These are phyloP conservation scores for Triticum dicoccoides DNA, from an alignment of 176 grass and related monocot species.

Conservation along the genomic window DNA sequence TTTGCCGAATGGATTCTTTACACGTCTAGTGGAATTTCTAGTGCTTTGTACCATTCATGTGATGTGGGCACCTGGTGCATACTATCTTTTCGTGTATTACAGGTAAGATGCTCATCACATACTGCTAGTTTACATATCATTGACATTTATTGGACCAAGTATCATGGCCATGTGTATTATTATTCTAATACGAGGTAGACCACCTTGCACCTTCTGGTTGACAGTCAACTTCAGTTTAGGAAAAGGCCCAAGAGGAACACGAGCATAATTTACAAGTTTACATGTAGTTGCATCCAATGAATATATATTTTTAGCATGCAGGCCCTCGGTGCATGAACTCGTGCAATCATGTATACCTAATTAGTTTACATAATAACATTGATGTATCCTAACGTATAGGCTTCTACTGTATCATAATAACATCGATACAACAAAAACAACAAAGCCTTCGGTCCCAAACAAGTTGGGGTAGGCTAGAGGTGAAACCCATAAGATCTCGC, in stretches of 20 bases:
- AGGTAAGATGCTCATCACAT: conserved; percentile 44
- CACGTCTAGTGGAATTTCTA: conserved; percentile 93
- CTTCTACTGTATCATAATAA: background rate
- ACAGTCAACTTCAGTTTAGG: background rate
- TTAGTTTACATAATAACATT: background rate
- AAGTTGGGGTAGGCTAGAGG: no score
- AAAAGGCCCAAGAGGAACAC: background rate
- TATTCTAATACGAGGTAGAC: conserved; percentile 1
- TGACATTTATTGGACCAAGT: conserved; percentile 10
- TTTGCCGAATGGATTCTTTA: conserved; percentile 97
- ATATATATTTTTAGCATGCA: background rate
- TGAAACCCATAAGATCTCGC: no score
- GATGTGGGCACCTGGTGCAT: conserved; percentile 96
- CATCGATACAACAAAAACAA: no score
- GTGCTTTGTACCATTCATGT: conserved; percentile 91
- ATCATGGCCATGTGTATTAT: background rate
- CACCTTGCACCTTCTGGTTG: background rate
- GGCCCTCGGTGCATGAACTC: background rate
- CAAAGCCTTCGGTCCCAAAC: no score
- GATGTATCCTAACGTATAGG: background rate
- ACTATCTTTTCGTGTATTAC: conserved; percentile 84
- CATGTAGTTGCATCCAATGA: conserved; percentile 4
- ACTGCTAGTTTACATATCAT: conserved; percentile 7
- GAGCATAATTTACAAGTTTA: background rate
- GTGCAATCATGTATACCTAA: background rate